Percentiles rank a stretch among this genome's conserved stretches.
Evolutionary conservation across 164 flowering plant genomes (phyloP).

Genomic region (Vitis vinifera): ASM3070453v1 NC_081815.1:2216001-2216500

Average conservation of each 20-base stretch:
- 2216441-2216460: slow-evolving; percentile 63
- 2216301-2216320: neutral
- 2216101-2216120: slow-evolving; percentile 59
- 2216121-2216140: slow-evolving; percentile 68
- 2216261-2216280: slow-evolving; percentile 62
- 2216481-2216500: too few relatives aligned
- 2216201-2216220: slow-evolving; percentile 35
- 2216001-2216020: neutral
- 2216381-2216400: slow-evolving; percentile 76
- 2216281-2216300: slow-evolving; percentile 55
- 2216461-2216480: slow-evolving; percentile 40
- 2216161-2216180: neutral
- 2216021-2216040: too few relatives aligned
- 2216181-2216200: neutral
- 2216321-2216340: neutral
- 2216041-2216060: neutral
- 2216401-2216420: slow-evolving; percentile 65
- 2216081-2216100: slow-evolving; percentile 58
- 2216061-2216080: slow-evolving; percentile 65
- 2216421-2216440: slow-evolving; percentile 72
- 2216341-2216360: neutral
- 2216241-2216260: slow-evolving; percentile 70
- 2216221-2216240: slow-evolving; percentile 52
- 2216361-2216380: neutral
- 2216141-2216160: neutral